phyloP scores from a whole-genome alignment of 140 eudicot genomes.

The Ambrosia hybrid region DNA sequence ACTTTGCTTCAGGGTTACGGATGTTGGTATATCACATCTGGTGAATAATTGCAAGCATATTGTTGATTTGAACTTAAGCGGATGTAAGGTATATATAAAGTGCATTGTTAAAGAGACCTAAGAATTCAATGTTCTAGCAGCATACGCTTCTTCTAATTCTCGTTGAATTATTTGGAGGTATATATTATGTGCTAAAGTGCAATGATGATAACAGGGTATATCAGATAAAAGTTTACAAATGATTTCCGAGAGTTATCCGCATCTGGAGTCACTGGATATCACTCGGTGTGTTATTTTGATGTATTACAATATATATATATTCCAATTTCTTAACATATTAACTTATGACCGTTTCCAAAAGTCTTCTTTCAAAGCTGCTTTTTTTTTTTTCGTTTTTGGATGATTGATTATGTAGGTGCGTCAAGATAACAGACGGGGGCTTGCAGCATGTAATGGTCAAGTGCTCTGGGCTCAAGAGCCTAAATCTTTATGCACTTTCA shows the following conservation, averaged over 20 bases:
- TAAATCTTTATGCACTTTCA: constrained; percentile 89
- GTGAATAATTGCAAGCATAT: constrained; percentile 79
- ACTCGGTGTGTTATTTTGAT: constrained; percentile 57
- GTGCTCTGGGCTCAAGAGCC: constrained; percentile 66
- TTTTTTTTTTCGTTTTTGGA: neutral
- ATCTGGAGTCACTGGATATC: constrained; percentile 68
- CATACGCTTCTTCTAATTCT: neutral
- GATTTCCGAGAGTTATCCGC: constrained; percentile 59
- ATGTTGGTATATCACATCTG: constrained; percentile 65
- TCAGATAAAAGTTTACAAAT: constrained; percentile 74
- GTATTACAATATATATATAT: neutral
- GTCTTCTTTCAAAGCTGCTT: neutral
- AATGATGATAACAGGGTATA: constrained; percentile 52
- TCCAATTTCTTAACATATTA: neutral
- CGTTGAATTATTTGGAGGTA: constrained; percentile 1
- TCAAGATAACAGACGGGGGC: constrained; percentile 78
- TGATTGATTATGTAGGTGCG: constrained; percentile 55
- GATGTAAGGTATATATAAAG: constrained; percentile 69
- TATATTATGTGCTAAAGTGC: constrained; percentile 4
- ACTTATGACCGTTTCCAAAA: neutral
- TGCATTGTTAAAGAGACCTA: constrained; percentile 6
- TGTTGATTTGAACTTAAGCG: constrained; percentile 90
- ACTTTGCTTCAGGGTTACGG: constrained; percentile 71
- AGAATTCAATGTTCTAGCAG: neutral
- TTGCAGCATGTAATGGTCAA: constrained; percentile 61